Evolutionary conservation across 108 stramenopile species (phyloP), one percentile per base, ranked within the genome.

Genomic region (Cyclotella sp.): DNA sequence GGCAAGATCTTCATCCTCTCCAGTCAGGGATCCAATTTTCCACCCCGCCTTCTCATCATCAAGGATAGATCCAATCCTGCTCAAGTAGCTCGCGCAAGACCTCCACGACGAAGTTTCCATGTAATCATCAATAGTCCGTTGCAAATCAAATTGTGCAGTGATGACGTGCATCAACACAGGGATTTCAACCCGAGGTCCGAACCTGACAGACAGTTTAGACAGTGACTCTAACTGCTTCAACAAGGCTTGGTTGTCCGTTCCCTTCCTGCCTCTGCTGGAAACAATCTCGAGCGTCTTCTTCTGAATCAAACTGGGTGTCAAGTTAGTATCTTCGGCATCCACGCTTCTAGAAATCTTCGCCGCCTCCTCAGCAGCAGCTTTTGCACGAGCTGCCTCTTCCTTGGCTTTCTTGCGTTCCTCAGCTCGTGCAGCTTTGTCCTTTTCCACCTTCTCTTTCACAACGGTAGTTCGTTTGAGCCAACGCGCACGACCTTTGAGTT

Each of bases 121-220:
- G 87, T 79, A 97, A 70, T 98, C 97, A 85, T 99, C 99, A 75
- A 99, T 92, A 47, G 82, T 95, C n/a, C 94, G 83, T 59, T 93
- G 85, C 77, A 95, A 84, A 64, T 97, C 97, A 78, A 99, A 98
- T 72, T 95, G 92, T 43, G 97, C 89, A 40, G 93, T 87, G 30
- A 98, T 87, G 41, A 96, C 88, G 78, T 99, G 94, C 97, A 98
- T 98, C 72, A 97, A 80, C 61, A 97, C 91, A 19, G 97, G 97
- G 71, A 98, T 86, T 82, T 98, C 97, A 14, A 96, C 87, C 42
- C 90, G 83, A 9, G 97, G 94, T 19, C 98, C 97, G 57, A 94
- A 96, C 24, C 88, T 60, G 28, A 89, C 85, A 15, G 95, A 83
- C 29, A 97, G 43, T 29, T 90, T 79, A 18, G 91, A 87, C 44